Conservation (phyloP, 2,329 filamentous ascomycete genomes). For the Fusarium nodosum region DNA sequence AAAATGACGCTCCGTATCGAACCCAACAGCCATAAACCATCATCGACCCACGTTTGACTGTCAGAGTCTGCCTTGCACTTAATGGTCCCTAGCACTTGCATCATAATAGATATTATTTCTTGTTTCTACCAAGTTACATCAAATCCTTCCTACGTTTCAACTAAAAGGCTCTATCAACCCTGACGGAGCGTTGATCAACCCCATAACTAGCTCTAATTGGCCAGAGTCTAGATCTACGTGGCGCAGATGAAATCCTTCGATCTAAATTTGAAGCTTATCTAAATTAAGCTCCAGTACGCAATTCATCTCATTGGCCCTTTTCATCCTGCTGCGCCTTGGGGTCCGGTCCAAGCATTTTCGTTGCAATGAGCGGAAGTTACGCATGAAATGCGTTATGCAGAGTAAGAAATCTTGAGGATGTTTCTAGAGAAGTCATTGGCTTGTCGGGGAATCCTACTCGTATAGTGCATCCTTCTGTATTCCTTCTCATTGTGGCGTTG, state of each 20-base stretch:
- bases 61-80: background rate
- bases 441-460: background rate
- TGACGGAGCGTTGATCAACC: background rate
- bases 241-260: conserved; percentile 7
- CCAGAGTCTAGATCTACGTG: background rate
- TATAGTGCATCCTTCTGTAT: conserved; percentile 3
- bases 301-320: background rate
- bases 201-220: background rate
- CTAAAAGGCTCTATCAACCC: background rate
- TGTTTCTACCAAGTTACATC: background rate
- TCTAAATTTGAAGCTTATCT: conserved; percentile 1
- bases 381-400: background rate
- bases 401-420: too few species aligned
- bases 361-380: background rate
- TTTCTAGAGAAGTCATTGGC: background rate
- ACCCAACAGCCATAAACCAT: background rate
- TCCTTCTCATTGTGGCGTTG: background rate
- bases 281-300: background rate
- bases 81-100: background rate
- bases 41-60: background rate
- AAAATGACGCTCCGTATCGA: background rate
- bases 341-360: too few species aligned
- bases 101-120: background rate
- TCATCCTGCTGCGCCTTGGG: background rate
- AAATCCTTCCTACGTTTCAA: background rate